Base-by-base conservation (phyloP, 2,329 filamentous ascomycete genomes). In the Ramularia endophylla region DNA sequence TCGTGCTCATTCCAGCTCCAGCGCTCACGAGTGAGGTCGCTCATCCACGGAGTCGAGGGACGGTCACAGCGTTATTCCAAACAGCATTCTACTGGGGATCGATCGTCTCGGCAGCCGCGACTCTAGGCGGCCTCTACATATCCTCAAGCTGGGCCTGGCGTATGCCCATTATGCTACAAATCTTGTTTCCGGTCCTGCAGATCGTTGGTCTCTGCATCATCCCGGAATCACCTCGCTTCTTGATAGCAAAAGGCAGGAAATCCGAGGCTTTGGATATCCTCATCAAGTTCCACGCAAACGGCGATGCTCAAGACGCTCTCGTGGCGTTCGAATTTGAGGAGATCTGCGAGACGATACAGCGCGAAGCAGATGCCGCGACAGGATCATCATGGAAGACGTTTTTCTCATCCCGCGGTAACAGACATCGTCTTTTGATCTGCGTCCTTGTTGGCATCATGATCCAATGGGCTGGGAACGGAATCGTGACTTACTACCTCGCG, bases 281-380 rank as follows among this genome's bases (percentile, higher is more conserved):
- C 4, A 70, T 72, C 37, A 75, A 77, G 55, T 77, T 79, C 56
- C 81, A 84, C 53, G 78, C 72, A 15, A 77, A 78, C n/a, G 78
- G 79, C 17, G 69, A 81, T 52, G 58, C 56, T 40, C 67, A 74
- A 56, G 75, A 82, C 53, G 58, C 74, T 2, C 75, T 77, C 1
- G 80, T 85, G 9, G 75, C 80, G 52, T 80, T 80, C 57, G 78
- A 85, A 59, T 81, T 72, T 58, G 72, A 72, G 30, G 80, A 85
- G 63, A 85, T 85, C 17, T 38, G 38, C 5, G 39, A 37, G 11
- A 39, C 48, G 1, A 31, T 48, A 4, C 43, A 36, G 9, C 40
- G 39, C 5, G 52, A 76, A 1, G 76, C 80, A 54, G 73, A 80
- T 46, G 42, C 33, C 17, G 71, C 74, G 2, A 73, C 72, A 43